These are phyloP conservation scores for Neopestalotiopsis clavispora DNA, from an alignment of 2,329 filamentous ascomycete species.

Conservation along the genomic window DNA sequence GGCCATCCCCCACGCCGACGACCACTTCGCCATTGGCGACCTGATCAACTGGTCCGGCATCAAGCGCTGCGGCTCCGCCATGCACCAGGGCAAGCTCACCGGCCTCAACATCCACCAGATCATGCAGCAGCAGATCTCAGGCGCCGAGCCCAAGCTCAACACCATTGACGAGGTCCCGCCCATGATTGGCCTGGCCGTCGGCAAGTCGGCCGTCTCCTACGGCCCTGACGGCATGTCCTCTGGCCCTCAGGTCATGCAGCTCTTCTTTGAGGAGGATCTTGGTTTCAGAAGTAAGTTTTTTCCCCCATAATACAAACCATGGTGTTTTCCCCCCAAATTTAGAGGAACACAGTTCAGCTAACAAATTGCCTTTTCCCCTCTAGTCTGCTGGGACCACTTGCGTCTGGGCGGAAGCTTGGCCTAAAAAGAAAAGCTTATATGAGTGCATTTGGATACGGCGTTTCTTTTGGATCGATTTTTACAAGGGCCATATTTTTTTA, in stretches of 20 bases:
- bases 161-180: slow-evolving; percentile 60
- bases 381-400: slow-evolving; percentile 38
- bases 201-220: slow-evolving; percentile 71
- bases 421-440: slow-evolving; percentile 18
- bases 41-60: slow-evolving; percentile 75
- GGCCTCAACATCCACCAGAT: slow-evolving; percentile 71
- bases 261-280: slow-evolving; percentile 72
- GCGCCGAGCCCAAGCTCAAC: slow-evolving; percentile 48
- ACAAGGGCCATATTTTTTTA: not conserved
- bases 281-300: slow-evolving; percentile 63
- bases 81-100: slow-evolving; percentile 72
- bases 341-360: slow-evolving; percentile 3
- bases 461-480: not conserved
- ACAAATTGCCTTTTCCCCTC: slow-evolving; percentile 11
- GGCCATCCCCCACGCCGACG: slow-evolving; percentile 58
- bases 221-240: slow-evolving; percentile 61
- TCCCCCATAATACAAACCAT: not conserved
- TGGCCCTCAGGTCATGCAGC: slow-evolving; percentile 66
- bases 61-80: slow-evolving; percentile 78
- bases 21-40: slow-evolving; percentile 75
- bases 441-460: slow-evolving; percentile 5
- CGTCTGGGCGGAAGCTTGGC: slow-evolving; percentile 32
- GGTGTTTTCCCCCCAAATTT: not conserved
- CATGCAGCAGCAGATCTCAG: slow-evolving; percentile 51
- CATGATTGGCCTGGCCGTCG: slow-evolving; percentile 74